Evolutionary conservation across 1,139 yeast species (phyloP).

Genomic region (Magnusiomyces ingens): DNA sequence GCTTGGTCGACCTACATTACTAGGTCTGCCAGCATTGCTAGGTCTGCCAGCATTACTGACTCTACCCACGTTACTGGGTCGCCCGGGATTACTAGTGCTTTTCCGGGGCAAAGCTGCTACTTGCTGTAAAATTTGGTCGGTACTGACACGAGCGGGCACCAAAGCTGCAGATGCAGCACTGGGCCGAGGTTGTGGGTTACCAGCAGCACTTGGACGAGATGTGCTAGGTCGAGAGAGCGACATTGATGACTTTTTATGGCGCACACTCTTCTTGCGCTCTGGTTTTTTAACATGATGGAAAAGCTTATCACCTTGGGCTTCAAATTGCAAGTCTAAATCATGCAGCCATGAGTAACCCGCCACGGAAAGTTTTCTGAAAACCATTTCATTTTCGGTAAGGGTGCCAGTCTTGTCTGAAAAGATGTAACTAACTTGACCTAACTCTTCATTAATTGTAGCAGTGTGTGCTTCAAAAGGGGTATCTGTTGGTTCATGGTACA

Average conservation of each 20-base stretch:
- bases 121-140: slow-evolving; percentile 30
- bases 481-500: slow-evolving; percentile 78
- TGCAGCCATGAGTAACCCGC: slow-evolving; percentile 91
- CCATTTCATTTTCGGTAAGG: slow-evolving; percentile 83
- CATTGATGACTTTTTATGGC: not conserved
- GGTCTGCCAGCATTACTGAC: slow-evolving; percentile 4
- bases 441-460: slow-evolving; percentile 89
- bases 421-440: slow-evolving; percentile 92
- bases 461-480: slow-evolving; percentile 95
- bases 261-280: slow-evolving; percentile 6
- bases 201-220: slow-evolving; percentile 1
- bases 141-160: slow-evolving; percentile 21
- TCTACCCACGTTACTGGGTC: not conserved
- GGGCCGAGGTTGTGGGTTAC: slow-evolving; percentile 4
- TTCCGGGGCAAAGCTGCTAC: slow-evolving; percentile 32
- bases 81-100: slow-evolving; percentile 18
- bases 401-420: slow-evolving; percentile 98
- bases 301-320: slow-evolving; percentile 5
- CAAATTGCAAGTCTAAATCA: slow-evolving; percentile 49
- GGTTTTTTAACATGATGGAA: slow-evolving; percentile 12
- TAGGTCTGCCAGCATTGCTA: slow-evolving; percentile 1
- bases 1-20: slow-evolving; percentile 4
- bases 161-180: slow-evolving; percentile 11
- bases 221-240: slow-evolving; percentile 4
- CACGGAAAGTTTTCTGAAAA: slow-evolving; percentile 74